Base-by-base conservation (phyloP, 1,139 yeast species). In the Yamadazyma songkhlaensis region DNA sequence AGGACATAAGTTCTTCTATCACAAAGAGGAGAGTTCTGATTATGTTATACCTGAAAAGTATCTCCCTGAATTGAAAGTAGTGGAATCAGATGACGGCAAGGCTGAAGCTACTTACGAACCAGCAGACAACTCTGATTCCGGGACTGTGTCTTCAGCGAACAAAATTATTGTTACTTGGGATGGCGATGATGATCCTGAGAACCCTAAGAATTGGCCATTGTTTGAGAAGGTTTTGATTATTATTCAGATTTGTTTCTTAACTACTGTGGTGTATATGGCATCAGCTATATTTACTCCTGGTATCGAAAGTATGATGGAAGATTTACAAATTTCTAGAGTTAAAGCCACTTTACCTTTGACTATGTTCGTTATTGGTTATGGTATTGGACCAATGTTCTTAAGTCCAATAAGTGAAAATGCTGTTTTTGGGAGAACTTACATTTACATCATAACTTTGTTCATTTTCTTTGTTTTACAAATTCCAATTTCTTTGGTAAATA, bases 251-350 rank as follows among this genome's bases (percentile, higher is more conserved):
- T 64, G 70, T 34, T 40, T 75, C 27, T 60, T 80, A 39, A 77
- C 84, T 2, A 55, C 67, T 4, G 62, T 74, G 4, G 79, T 78
- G 3, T 81, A 81, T 48, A 74, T 78, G 70, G 83, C 79, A 5
- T 68, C 84, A 0, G 79, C 85, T 1, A 72, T 79, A 20, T 78
- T 74, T 47, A 72, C 84, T 1, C 84, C 86, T 0, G 82, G 81
- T 11, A 41, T 62, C 15, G 55, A 54, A 7, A 49, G 57, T 25
- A 53, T 67, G 22, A 55, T 48, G 56, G 54, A 36, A 14, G 50
- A 58, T 47, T 69, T 54, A 30, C 39, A 59, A 5, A 47, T 72
- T 7, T 37, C 48, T 28, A 46, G 49, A 28, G 50, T 52, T 2
- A 48, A 54, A 29, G 68, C 69, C 37, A 46, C 59, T 29, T 48